Percentiles rank a stretch among this genome's conserved stretches.
Evolutionary conservation across 352 stramenopile genomes (phyloP).

Genomic region (Pythium dissotocum): DNA sequence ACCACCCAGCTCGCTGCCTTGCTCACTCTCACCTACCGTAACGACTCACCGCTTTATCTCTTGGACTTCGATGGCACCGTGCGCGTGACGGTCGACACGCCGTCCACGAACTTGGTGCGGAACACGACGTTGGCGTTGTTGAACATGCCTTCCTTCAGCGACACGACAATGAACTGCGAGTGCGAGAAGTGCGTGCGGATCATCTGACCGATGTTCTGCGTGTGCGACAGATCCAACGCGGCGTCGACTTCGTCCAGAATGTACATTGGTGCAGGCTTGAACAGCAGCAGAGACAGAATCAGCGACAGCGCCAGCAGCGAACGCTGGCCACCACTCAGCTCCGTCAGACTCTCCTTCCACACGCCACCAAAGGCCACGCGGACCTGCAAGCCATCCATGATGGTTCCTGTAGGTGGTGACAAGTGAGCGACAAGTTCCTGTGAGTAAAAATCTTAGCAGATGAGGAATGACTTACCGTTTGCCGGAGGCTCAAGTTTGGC

Average conservation of each 20-base stretch:
- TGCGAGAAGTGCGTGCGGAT: conserved; percentile 99
- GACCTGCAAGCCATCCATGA: conserved; percentile 96
- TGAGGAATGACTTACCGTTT: conserved; percentile 55
- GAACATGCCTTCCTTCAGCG: conserved; percentile 99
- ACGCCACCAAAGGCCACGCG: conserved; percentile 98
- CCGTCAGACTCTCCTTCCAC: conserved; percentile 99
- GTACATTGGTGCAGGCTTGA: conserved; percentile 99
- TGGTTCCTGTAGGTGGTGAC: conserved; percentile 47
- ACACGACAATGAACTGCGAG: conserved; percentile 99
- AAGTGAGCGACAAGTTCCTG: background rate
- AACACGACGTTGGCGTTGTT: conserved; percentile 99
- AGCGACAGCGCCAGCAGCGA: conserved; percentile 99
- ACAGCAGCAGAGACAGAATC: conserved; percentile 98
- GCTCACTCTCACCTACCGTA: background rate
- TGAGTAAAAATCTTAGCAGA: background rate
- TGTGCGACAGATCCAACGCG: conserved; percentile 99
- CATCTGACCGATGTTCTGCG: conserved; percentile 99
- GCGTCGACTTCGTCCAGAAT: conserved; percentile 99
- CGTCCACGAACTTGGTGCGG: conserved; percentile 99
- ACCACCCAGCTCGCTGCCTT: background rate
- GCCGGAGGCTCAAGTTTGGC: conserved; percentile 98
- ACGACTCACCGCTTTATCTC: conserved; percentile 31
- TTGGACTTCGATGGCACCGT: conserved; percentile 81
- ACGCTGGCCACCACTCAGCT: conserved; percentile 98
- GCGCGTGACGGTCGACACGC: conserved; percentile 97